Percentiles rank a stretch among this genome's conserved stretches.
These are phyloP conservation scores for Penicillium salamii DNA, from an alignment of 495 filamentous ascomycete species.

Conservation along the genomic window DNA sequence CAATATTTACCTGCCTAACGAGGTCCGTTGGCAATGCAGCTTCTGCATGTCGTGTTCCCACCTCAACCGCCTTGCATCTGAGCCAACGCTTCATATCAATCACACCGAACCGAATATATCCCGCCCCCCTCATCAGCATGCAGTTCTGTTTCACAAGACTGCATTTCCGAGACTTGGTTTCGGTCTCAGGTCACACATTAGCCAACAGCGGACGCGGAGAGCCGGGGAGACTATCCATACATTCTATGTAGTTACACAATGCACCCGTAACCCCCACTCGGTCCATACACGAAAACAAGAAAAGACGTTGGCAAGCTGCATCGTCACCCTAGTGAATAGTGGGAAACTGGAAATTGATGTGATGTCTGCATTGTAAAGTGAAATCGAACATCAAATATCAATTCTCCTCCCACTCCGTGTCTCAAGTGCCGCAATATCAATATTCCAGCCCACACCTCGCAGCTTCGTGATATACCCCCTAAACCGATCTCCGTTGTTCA, in stretches of 20 bases:
- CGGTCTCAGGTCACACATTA: neutral
- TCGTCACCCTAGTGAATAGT: too few relatives aligned
- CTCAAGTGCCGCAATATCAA: slow-evolving; percentile 56
- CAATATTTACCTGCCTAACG: too few relatives aligned
- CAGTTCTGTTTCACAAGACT: neutral
- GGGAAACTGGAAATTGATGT: too few relatives aligned
- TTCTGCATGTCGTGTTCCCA: too few relatives aligned
- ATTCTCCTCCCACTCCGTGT: slow-evolving; percentile 47
- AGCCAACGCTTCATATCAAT: too few relatives aligned
- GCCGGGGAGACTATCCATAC: neutral
- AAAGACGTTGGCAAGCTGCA: too few relatives aligned
- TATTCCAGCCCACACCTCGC: slow-evolving; percentile 55
- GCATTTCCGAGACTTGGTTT: too few relatives aligned
- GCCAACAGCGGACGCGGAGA: neutral
- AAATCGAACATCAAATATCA: slow-evolving; percentile 1
- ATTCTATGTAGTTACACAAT: neutral
- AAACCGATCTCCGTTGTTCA: slow-evolving; percentile 42
- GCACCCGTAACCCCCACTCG: neutral
- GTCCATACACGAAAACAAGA: neutral
- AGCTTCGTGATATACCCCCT: slow-evolving; percentile 39
- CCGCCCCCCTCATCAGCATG: neutral
- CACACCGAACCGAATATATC: neutral
- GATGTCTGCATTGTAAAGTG: too few relatives aligned
- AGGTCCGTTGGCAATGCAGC: too few relatives aligned
- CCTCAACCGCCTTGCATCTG: too few relatives aligned